Base-by-base conservation (phyloP, 2,329 filamentous ascomycete genomes). In the Fusarium setosum region DNA sequence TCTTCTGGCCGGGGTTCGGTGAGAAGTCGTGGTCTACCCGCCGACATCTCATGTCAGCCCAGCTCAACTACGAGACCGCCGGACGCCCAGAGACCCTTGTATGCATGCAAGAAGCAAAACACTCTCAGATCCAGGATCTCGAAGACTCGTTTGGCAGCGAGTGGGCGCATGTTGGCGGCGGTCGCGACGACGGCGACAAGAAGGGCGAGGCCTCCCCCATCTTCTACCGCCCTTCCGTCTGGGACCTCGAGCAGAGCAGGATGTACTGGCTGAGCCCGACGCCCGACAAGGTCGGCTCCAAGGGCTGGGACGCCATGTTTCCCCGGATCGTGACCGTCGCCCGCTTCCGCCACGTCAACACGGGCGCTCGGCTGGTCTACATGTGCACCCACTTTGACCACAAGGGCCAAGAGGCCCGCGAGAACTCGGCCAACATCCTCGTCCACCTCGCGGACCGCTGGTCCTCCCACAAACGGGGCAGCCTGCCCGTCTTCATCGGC, bases 161-260 rank as follows among this genome's bases (percentile, higher is more conserved):
- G 32, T 89, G 86, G 86, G 68, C 77, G 5, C 82, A 83, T 62
- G 79, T 88, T 50, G 87, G 87, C 12, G 82, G 88, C 4, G 87
- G 85, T 11, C 81, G 87, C 20, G 82, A 88, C 44, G 86, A 89
- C 72, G 90, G 90, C 20, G 78, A 80, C 29, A 69, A 81, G 24
- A 79, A 79, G 2, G 90, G 90, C 42, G 91, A 93, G 76, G 92
- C 90, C 75, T 88, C 85, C 2, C 89, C 90, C 3, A 89, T 93
- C 63, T 80, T 92, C 67, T 93, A 90, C 73, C 83, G 65, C 18
- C 61, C 83, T 74, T 82, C 68, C 67, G 68, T 83, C 9, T 90
- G 87, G 85, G 71, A 81, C 9, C 76, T 89, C 4, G 72, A 80
- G 20, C 70, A 79, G 11, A 87, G 80, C 75, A 77, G 83, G 49